Conservation (phyloP, 805 yeast genomes). For the Candida verbasci region DNA sequence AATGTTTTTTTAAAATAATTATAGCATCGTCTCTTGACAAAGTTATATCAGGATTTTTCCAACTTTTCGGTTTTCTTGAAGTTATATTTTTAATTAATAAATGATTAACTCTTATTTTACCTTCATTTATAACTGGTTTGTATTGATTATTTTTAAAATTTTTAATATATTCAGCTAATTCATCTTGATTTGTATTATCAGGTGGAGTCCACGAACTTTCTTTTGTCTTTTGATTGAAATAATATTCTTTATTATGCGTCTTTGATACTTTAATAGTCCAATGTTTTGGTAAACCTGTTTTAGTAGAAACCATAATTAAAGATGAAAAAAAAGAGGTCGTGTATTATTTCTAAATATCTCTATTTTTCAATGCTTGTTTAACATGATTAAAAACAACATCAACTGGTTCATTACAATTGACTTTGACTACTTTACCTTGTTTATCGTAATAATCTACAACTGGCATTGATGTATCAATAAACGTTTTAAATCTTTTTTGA, state of each 20-base stretch:
- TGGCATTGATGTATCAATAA: conserved; percentile 87
- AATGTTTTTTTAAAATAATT: conserved; percentile 52
- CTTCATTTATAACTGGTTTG: conserved; percentile 44
- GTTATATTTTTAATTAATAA: conserved; percentile 77
- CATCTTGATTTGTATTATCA: conserved; percentile 63
- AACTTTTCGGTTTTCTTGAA: conserved; percentile 86
- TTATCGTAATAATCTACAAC: conserved; percentile 80
- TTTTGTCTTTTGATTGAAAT: conserved; percentile 60
- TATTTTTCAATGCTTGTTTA: conserved; percentile 52
- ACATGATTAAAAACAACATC: conserved; percentile 74
- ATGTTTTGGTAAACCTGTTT: conserved; percentile 77
- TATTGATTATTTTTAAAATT: conserved; percentile 29
- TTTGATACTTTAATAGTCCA: conserved; percentile 82
- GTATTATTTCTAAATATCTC: conserved; percentile 19
- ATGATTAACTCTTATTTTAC: conserved; percentile 76
- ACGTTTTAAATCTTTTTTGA: conserved; percentile 81
- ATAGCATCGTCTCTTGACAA: conserved; percentile 81
- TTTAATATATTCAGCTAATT: conserved; percentile 54
- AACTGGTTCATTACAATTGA: conserved; percentile 75
- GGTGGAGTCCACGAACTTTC: conserved; percentile 93
- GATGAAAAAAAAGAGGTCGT: background rate
- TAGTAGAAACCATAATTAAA: conserved; percentile 10
- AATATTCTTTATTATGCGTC: conserved; percentile 83
- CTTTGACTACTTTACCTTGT: conserved; percentile 70
- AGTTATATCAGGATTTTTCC: conserved; percentile 76